Base-by-base conservation (phyloP, 345 rosid genomes). In the Eucalyptus grandis region DNA sequence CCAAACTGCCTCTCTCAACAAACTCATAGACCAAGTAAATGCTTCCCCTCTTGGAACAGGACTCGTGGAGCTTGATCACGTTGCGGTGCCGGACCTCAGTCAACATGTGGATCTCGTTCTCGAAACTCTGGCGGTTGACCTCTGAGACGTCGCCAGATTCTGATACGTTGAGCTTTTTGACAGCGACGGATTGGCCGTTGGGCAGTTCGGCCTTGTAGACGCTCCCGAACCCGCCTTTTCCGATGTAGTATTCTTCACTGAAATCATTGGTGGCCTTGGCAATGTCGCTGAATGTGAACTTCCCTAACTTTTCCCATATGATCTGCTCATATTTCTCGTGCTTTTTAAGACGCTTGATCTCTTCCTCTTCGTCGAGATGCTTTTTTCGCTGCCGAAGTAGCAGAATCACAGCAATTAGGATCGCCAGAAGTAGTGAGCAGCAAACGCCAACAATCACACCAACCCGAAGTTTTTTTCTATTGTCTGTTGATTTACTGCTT, bases 41-140 rank as follows among this genome's bases (percentile, higher is more conserved):
- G 67, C 87, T 67, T 11, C 93, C 96, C 67, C 89, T 90, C 54
- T 58, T 90, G 6, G 95, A 93, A 89, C 96, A 95, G 89, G 89
- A 96, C 11, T 97, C 97, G 17, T 92, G 81, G 30, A 96, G 92
- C 94, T 96, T 96, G 86, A 96, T 91, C 56, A 96, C 94, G 89
- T 94, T 95, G 46, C 96, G 91, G 90, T 95, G 96, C 89, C 96
- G 90, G 6, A 93, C 87, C 87, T 95, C 92, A 46, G 96, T 94
- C 89, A 96, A 49, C 90, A 93, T 49, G 31, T 90, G 91, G 65
- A 96, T 94, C 89, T 95, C 98, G 26, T 91, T 94, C 92, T 94
- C 95, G 31, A 96, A 94, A 89, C 94, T 94, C 89, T 56, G 92
- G 54, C 85, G 91, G 88, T 92, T 94, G 14, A 69, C 47, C 27